Conservation (phyloP, 768 basidiomycete genomes). For the Lepiota venenata region DNA sequence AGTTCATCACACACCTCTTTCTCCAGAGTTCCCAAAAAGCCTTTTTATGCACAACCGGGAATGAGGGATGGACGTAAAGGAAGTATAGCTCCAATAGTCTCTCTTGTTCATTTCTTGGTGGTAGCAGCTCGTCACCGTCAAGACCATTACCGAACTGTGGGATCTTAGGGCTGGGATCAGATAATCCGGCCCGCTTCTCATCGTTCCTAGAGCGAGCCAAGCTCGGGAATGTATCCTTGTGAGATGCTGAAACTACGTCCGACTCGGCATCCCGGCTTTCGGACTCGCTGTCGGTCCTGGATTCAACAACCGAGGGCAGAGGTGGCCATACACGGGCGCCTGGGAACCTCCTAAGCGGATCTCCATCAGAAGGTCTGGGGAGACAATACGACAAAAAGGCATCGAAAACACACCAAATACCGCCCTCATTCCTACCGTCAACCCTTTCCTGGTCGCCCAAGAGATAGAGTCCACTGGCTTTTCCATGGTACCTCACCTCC, state of each 20-base stretch:
- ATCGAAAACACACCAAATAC: slow-evolving; percentile 56
- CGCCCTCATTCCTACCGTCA: slow-evolving; percentile 69
- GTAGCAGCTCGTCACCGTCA: neutral
- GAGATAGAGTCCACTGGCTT: slow-evolving; percentile 77
- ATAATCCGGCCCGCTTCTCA: too few species aligned
- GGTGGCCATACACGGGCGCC: slow-evolving; percentile 90
- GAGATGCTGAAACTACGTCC: neutral
- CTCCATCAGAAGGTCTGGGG: slow-evolving; percentile 3
- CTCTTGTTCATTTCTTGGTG: slow-evolving; percentile 34
- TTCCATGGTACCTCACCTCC: slow-evolving; percentile 84
- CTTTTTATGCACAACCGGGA: slow-evolving; percentile 75
- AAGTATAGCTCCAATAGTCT: slow-evolving; percentile 77
- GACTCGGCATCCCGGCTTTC: neutral
- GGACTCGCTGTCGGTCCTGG: slow-evolving; percentile 28
- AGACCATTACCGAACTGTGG: neutral
- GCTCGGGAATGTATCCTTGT: neutral
- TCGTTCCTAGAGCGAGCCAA: too few species aligned
- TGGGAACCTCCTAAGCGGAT: slow-evolving; percentile 66
- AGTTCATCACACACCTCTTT: slow-evolving; percentile 26
- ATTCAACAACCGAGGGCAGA: slow-evolving; percentile 29
- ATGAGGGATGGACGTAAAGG: slow-evolving; percentile 71
- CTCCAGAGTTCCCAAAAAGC: slow-evolving; percentile 61
- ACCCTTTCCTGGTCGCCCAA: slow-evolving; percentile 56
- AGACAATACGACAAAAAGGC: slow-evolving; percentile 7
- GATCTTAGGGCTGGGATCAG: neutral